Evolutionary conservation across 202 grass and related monocot species (phyloP).

Genomic region (Miscanthus sacchariflorus): DNA sequence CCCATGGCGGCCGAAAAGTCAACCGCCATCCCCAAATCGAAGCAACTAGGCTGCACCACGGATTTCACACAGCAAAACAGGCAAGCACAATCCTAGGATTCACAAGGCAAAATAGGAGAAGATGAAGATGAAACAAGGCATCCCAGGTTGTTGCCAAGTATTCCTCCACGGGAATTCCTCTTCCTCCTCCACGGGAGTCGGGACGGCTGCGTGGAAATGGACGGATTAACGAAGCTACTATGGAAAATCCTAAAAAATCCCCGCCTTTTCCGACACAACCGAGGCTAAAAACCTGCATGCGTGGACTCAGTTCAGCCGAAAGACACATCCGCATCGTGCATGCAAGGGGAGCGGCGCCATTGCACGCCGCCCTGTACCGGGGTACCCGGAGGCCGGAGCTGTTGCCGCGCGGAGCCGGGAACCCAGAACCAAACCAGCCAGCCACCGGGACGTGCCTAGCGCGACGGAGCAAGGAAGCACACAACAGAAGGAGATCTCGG

Average conservation of each 20-base stretch:
- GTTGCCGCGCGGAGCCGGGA: neutral
- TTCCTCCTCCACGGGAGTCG: neutral
- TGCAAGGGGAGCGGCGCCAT: neutral
- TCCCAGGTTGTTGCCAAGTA: neutral
- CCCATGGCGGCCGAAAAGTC: neutral
- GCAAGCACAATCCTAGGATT: neutral
- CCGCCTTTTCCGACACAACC: neutral
- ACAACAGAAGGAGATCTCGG: neutral
- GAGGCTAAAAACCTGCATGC: neutral
- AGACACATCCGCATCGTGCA: neutral
- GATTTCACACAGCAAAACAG: neutral
- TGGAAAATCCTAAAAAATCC: neutral
- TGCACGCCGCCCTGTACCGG: neutral
- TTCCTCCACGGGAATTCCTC: neutral
- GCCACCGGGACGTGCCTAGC: neutral
- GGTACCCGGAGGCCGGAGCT: too few relatives aligned
- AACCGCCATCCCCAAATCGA: neutral
- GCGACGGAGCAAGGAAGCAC: neutral
- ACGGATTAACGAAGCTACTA: constrained; percentile 7
- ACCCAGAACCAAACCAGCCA: neutral
- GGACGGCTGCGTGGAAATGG: neutral
- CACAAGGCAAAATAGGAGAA: too few relatives aligned
- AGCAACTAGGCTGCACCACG: neutral
- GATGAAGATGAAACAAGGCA: neutral
- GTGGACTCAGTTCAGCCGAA: neutral